Evolutionary conservation across 768 basidiomycete genomes (phyloP), one percentile per base, ranked within the genome.

Genomic region (Collybia sp.): DNA sequence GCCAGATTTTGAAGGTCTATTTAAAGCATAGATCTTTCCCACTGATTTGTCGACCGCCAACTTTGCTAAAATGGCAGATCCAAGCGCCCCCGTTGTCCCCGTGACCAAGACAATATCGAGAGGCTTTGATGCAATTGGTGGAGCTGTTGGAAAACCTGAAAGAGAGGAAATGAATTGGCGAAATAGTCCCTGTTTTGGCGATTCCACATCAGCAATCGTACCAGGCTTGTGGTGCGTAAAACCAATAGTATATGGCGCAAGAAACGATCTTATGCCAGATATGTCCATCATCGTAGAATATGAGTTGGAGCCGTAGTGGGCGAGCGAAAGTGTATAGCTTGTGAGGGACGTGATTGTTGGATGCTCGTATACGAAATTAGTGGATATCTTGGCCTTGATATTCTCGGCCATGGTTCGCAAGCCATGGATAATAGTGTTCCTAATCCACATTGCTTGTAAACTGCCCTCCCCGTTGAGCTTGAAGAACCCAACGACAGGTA

Each of bases 341-440:
- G 37, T 39, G 36, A 61, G 59, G 16, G 49, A 43, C 30, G 51
- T 36, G 34, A 71, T 63, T 6, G 64, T 66, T 3, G 64, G 69
- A 45, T 71, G 46, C 6, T 59, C 51, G 46, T 69, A 68, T 2
- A 74, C 63, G 39, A 72, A 59, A 36, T 63, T 67, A 11, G 25
- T 40, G 5, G 53, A 44, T 13, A 62, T n/a, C 40, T 54, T 50
- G 16, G 50, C 47, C 1, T 49, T 55, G 25, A 61, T 54, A 5
- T 51, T 12, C 15, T 53, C 42, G 1, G 57, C 44, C 12, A 45
- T 46, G 13, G 50, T 46, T 3, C 54, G 47, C 9, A 61, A 30
- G 18, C 53, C 55, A 16, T 48, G 41, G 13, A 59, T 43, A 3
- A 62, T 31, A 2, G 58, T 44, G 32, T 63, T 62, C 3, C 60